A percentile compares a stretch with the other conserved stretches of the same genome.
phyloP scores from a whole-genome alignment of 352 stramenopile genomes.

The Globisporangium okanoganense region DNA sequence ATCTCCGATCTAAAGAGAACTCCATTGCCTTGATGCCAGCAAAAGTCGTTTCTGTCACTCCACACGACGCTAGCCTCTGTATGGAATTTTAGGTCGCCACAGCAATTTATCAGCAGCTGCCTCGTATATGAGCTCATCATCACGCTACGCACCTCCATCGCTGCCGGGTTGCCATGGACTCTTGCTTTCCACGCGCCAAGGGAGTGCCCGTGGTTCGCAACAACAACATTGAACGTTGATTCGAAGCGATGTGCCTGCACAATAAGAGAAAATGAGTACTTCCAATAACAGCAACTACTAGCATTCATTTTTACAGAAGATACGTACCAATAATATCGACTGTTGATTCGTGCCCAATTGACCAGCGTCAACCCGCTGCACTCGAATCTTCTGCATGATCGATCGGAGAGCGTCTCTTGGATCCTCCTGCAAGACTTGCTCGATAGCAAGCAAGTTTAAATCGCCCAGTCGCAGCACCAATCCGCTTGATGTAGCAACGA shows the following conservation, averaged over 20 bases:
- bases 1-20: slow-evolving; percentile 3
- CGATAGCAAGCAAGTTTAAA: slow-evolving; percentile 26
- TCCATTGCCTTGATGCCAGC: slow-evolving; percentile 4
- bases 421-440: slow-evolving; percentile 19
- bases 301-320: not conserved
- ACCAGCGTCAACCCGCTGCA: slow-evolving; percentile 17
- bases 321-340: slow-evolving; percentile 23
- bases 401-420: slow-evolving; percentile 14
- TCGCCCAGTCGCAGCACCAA: slow-evolving; percentile 20
- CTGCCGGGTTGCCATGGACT: not conserved
- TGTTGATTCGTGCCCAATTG: slow-evolving; percentile 9
- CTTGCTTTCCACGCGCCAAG: slow-evolving; percentile 10
- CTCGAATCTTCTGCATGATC: slow-evolving; percentile 25
- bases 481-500: slow-evolving; percentile 26
- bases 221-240: slow-evolving; percentile 11
- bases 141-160: slow-evolving; percentile 7
- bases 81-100: not conserved
- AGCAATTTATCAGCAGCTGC: not conserved
- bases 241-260: slow-evolving; percentile 13
- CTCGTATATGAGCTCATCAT: not conserved
- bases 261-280: not conserved
- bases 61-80: slow-evolving; percentile 6
- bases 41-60: not conserved
- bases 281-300: not conserved
- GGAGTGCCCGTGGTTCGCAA: slow-evolving; percentile 13